phyloP scores from a whole-genome alignment of 768 basidiomycete species.

The Mycena sanguinolenta region DNA sequence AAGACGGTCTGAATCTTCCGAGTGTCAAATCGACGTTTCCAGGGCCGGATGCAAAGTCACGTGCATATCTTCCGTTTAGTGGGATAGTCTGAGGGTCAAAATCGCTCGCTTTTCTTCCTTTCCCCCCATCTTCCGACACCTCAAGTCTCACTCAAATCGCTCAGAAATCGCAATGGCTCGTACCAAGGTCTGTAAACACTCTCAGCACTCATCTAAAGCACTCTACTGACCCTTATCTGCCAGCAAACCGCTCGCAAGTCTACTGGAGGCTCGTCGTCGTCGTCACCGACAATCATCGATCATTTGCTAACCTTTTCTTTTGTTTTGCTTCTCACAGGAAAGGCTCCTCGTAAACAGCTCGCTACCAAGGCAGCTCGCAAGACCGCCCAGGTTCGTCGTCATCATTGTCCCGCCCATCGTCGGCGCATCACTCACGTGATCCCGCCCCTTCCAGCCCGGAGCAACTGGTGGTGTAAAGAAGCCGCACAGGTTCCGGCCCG shows the following conservation, averaged over 20 bases:
- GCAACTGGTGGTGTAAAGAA: constrained; percentile 38
- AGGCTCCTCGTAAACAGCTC: constrained; percentile 69
- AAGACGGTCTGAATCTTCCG: constrained; percentile 26
- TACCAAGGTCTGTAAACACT: constrained; percentile 63
- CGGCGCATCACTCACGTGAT: constrained; percentile 11
- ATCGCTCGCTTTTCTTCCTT: constrained; percentile 30
- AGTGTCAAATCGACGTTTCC: constrained; percentile 34
- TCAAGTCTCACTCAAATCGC: constrained; percentile 25
- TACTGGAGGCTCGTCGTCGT: constrained; percentile 62
- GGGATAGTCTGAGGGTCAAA: constrained; percentile 49
- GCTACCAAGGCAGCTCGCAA: constrained; percentile 66
- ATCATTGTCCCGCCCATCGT: not conserved
- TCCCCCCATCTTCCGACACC: constrained; percentile 37
- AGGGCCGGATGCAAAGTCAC: constrained; percentile 64
- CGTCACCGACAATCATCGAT: constrained; percentile 34
- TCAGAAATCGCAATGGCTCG: constrained; percentile 58
- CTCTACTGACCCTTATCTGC: constrained; percentile 45
- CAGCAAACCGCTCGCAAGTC: constrained; percentile 73
- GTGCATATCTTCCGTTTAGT: constrained; percentile 58
- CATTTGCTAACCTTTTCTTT: constrained; percentile 39
- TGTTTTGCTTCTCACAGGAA: constrained; percentile 49
- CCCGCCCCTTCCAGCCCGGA: constrained; percentile 4
- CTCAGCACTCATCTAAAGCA: constrained; percentile 22
- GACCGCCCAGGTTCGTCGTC: constrained; percentile 51
- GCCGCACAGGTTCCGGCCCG: constrained; percentile 32